Conservation (phyloP, 805 yeast genomes). For the Cyberlindnera xishuangbannaensis region DNA sequence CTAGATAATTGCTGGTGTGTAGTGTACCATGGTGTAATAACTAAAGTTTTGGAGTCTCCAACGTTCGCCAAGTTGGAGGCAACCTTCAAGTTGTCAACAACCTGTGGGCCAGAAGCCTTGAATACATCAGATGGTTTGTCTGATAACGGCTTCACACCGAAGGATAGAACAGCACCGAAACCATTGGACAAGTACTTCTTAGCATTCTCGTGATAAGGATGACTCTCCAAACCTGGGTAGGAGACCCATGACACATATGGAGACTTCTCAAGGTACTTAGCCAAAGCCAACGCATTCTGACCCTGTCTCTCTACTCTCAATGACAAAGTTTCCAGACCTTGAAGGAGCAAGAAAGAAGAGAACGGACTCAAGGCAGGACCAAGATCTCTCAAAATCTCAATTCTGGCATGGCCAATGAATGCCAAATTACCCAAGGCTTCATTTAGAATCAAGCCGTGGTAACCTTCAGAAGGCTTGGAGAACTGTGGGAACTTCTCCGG, state of each 20-base stretch:
- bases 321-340: constrained; percentile 92
- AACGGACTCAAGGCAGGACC: constrained; percentile 91
- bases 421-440: constrained; percentile 81
- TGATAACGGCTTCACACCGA: constrained; percentile 72
- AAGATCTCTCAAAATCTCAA: constrained; percentile 83
- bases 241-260: constrained; percentile 84
- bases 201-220: constrained; percentile 72
- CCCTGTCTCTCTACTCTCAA: constrained; percentile 92
- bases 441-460: constrained; percentile 80
- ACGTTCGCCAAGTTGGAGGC: constrained; percentile 95
- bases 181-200: constrained; percentile 77
- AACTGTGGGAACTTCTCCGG: constrained; percentile 90
- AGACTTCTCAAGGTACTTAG: constrained; percentile 65
- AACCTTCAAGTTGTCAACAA: constrained; percentile 76
- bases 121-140: constrained; percentile 53
- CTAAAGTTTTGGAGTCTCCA: constrained; percentile 93
- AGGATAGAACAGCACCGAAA: constrained; percentile 83
- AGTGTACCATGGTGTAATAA: constrained; percentile 93
- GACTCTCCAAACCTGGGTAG: constrained; percentile 81
- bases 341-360: constrained; percentile 77
- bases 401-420: constrained; percentile 72
- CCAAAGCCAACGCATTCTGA: constrained; percentile 73
- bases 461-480: constrained; percentile 86
- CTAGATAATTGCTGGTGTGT: constrained; percentile 89
- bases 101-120: constrained; percentile 71